These are phyloP conservation scores for Beta vulgaris DNA, from an alignment of 148 eudicot species.

Conservation along the genomic window DNA sequence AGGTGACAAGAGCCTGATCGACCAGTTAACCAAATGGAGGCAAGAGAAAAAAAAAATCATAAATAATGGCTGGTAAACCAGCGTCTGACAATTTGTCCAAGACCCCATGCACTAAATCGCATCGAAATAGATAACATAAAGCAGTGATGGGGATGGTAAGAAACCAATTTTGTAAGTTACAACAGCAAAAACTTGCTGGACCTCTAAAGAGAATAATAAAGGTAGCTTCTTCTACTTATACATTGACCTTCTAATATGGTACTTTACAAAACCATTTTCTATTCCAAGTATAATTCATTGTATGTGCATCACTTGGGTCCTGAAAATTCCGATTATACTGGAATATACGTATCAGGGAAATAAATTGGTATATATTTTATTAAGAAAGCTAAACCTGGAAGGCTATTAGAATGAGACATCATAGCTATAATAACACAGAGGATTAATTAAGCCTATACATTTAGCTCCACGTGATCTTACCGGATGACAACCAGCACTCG, in stretches of 20 bases:
- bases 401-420: neutral
- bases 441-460: neutral
- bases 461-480: conserved; percentile 26
- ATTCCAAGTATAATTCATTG: neutral
- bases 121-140: neutral
- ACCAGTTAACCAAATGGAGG: neutral
- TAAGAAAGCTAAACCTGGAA: neutral
- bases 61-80: neutral
- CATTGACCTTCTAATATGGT: neutral
- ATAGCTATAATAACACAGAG: neutral
- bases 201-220: neutral
- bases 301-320: neutral
- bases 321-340: neutral
- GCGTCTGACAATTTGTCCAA: neutral
- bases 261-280: neutral
- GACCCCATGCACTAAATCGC: neutral
- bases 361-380: neutral
- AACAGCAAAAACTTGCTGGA: neutral
- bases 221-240: neutral
- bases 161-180: neutral
- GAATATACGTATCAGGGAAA: neutral
- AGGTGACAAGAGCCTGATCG: neutral
- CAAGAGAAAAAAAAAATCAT: neutral
- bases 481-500: conserved; percentile 40
- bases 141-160: neutral